Base-by-base conservation (phyloP, 495 filamentous ascomycete genomes). In the Cudoniella acicularis region DNA sequence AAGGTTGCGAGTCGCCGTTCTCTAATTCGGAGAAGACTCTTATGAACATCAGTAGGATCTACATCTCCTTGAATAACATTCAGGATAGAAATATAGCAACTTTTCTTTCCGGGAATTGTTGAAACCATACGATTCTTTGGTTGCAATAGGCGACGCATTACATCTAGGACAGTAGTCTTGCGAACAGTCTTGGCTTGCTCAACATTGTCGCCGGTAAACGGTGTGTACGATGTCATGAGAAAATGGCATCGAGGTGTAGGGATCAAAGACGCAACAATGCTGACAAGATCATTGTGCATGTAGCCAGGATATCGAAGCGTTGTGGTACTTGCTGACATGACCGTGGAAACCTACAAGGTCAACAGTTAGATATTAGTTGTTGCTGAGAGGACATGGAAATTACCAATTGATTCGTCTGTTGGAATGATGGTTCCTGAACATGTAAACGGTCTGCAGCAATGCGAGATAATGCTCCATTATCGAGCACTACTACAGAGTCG, bases 81-180 rank as follows among this genome's bases (percentile, higher is more conserved):
- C 47, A 98, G 80, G 64, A 98, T 98, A 41, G 91, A 96, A 65
- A 98, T 96, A 74, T 98, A 98, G 77, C 95, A 98, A 73, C 90
- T 96, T 75, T 90, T 92, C 73, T 96, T 98, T 67, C 89, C 89
- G 17, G 93, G 92, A 57, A 91, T 88, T 47, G 93, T 96, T 40
- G 92, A 95, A 36, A 98, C 94, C 94, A 98, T 98, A 66, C 95
- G 87, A 72, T 98, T 98, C 79, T 98, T 98, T 42, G 94, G 94
- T 72, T 98, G 94, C 47, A 98, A 77, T 9, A 98, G 80, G 43
- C 94, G 83, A 25, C 94, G 84, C 94, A 98, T 98, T 48, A 98
- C 94, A 72, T 98, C 94, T 17, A 98, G 76, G 0, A 98, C 94
- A 2, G 94, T 98, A 0, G 95, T 98, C 73, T 98, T 98, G 30